Base-by-base conservation (phyloP, 257 asterid genomes). In the Solanum dulcamara region DNA sequence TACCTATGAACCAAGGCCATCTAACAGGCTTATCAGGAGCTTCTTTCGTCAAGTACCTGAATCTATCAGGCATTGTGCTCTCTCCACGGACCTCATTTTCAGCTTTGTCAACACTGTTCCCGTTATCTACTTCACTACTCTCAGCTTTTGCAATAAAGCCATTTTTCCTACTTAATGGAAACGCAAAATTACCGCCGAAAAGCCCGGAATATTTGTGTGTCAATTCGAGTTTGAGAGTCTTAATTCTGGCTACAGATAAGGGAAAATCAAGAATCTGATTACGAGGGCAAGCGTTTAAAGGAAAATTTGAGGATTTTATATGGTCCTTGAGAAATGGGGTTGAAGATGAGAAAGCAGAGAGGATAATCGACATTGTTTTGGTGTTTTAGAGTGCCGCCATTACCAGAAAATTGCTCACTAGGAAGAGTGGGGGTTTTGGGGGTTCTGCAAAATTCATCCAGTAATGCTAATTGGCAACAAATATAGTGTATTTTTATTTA, bases 41-140 rank as follows among this genome's bases (percentile, higher is more conserved):
- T 90, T 93, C 98, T 89, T 89, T 93, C n/a, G 93, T 88, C 93
- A 93, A 91, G 75, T 88, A 87, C 87, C 97, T 89, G 90, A 94
- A 96, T 87, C 96, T 94, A 15, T 94, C 96, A 1, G 98, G 99
- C 98, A 94, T 93, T 55, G 93, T 92, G 85, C 97, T 94, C 90
- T 88, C 88, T 77, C 95, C 98, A 53, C 96, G 91, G 55, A 85
- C 92, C 75, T 88, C 94, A 80, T 48, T 81, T 75, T 93, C 97
- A 84, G 88, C 92, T 85, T 86, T 67, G 5, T 86, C 87, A 82
- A 24, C 88, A 6, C 26, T 40, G 22, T 83, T 60, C 18, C 84
- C 86, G 32, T 33, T 62, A 84, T 48, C 88, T 32, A 33, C 94
- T 83, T 82, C 86, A 75, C 86, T 88, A 74, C 83, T 87, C 84